Base-by-base conservation (phyloP, 1,284 basidiomycete species). In the Heliocybe sulcata region DNA sequence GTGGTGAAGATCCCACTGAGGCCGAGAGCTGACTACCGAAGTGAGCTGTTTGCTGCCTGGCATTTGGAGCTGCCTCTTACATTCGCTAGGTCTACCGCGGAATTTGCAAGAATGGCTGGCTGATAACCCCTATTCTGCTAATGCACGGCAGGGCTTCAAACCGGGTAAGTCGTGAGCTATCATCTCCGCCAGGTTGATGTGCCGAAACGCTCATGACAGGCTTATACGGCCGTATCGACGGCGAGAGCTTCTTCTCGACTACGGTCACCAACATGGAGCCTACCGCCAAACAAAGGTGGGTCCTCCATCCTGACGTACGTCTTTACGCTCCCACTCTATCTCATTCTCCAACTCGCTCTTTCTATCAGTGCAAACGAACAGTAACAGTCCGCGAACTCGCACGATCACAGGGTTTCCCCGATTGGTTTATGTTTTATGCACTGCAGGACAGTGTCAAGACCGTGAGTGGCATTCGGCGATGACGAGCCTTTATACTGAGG, bases 391-490 rank as follows among this genome's bases (percentile, higher is more conserved):
- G 88, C 4, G 88, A 90, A 64, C 72, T 88, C 12, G 88, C 87
- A 11, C 73, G 87, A 48, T 83, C 85, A 0, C 87, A 90, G 70
- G 88, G 87, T 0, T 87, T 91, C 63, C 84, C 87, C 0, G 87
- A 90, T 59, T 67, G 74, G 60, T 89, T 87, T 58, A 66, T 77
- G 1, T 90, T 90, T 59, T 61, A 75, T 54, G 72, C 85, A 1
- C 58, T 73, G 1, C 67, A 74, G 3, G 63, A 77, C 33, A 77
- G 76, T 50, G 73, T 87, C 11, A 72, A 77, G 33, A 85, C 81
- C 1, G 87, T 89, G 57, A 59, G 83, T 71, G 1, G 16, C 22
- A 20, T 25, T 25, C 25, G 35, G 1, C 16, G 38, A 42, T 20
- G 4, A 4, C 16, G 12, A 16, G 8, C 38, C 16, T 22, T n/a